Percentiles rank a stretch among this genome's conserved stretches.
These are phyloP conservation scores for Suillus americanus DNA, from an alignment of 768 basidiomycete genomes.

Conservation along the genomic window DNA sequence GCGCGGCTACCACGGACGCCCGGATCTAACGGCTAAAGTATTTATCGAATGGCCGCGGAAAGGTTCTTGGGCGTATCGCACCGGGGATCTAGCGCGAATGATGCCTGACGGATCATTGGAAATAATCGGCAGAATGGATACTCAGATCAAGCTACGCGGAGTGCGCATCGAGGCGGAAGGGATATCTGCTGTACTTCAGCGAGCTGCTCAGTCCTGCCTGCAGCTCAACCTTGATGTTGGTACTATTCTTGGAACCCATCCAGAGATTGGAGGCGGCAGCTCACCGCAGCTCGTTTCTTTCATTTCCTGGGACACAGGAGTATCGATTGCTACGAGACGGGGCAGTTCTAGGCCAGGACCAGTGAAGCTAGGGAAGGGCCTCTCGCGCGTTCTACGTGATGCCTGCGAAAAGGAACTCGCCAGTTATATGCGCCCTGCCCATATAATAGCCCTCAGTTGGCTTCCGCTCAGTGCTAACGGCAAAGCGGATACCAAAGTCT, in stretches of 20 bases:
- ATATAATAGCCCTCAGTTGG: constrained; percentile 48
- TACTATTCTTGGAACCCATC: constrained; percentile 44
- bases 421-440: constrained; percentile 52
- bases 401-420: constrained; percentile 43
- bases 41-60: constrained; percentile 45
- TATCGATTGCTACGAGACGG: constrained; percentile 39
- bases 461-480: constrained; percentile 45
- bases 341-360: constrained; percentile 25
- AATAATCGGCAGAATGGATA: constrained; percentile 51
- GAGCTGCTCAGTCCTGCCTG: constrained; percentile 14
- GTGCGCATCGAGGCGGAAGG: constrained; percentile 56
- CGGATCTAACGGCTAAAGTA: constrained; percentile 43
- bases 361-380: constrained; percentile 28
- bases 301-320: constrained; percentile 39
- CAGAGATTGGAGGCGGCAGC: constrained; percentile 38
- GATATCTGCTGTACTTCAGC: constrained; percentile 43
- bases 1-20: constrained; percentile 47
- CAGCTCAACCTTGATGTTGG: constrained; percentile 35
- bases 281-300: constrained; percentile 43
- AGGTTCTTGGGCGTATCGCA: constrained; percentile 45
- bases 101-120: constrained; percentile 48
- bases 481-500: constrained; percentile 32
- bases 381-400: constrained; percentile 27
- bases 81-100: constrained; percentile 52
- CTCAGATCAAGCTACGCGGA: constrained; percentile 51